Base-by-base conservation (phyloP, 139 green algal genomes). In the Pycnococcus provasolii region DNA sequence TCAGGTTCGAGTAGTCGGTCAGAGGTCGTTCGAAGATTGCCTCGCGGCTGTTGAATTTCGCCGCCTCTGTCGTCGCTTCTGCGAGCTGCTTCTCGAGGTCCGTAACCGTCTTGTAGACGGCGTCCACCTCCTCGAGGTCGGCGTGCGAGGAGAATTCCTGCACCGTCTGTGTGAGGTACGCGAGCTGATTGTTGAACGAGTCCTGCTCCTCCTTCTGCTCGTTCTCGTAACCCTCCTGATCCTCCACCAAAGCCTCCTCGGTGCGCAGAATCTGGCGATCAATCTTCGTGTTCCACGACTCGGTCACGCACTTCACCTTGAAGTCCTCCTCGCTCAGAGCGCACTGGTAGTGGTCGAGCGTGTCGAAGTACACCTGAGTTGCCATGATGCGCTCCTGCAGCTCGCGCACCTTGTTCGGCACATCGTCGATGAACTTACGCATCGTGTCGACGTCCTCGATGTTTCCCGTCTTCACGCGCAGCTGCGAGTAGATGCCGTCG, bases 381-480 rank as follows among this genome's bases (percentile, higher is more conserved):
- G 58, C 62, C 60, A 85, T 65, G 9, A 90, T 71, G 39, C 86
- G 77, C 5, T 62, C 73, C 64, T 76, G 68, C 8, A 91, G 64
- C 41, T 86, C 73, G 9, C 40, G n/a, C 2, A 89, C 68, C 60
- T 79, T 84, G 47, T 73, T 71, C 39, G 83, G 82, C 48, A 91
- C 60, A 15, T 61, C 26, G 9, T 86, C 82, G 39, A 88, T 88
- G 74, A 74, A 62, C 67, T 81, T 82, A n/a, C 85, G 76, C 73
- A 83, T 75, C 58, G 73, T 64, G 59, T 87, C 81, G 44, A 94
- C 86, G 7, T 90, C 84, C 73, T 94, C 87, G 45, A 87, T 76
- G 58, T 60, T 82, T 47, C 37, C 67, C 1, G 79, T 70, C 72
- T 84, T 86, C 58, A 79, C 72, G 67, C 78, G 76, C 1, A 87